Base-by-base conservation (phyloP, 257 asterid genomes). In the Ilex aquifolium region DNA sequence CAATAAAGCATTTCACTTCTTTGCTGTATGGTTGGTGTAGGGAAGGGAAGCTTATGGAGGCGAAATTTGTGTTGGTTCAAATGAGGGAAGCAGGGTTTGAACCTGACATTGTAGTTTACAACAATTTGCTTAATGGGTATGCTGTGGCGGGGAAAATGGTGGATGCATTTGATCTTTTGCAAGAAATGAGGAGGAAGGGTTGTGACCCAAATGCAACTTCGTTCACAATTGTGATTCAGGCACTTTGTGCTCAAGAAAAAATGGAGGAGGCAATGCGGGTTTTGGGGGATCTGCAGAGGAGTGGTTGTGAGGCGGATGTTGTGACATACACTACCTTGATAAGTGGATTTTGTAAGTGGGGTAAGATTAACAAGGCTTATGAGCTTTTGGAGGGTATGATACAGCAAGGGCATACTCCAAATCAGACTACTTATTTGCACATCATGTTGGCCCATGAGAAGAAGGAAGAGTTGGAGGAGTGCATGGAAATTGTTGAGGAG, bases 31-130 rank as follows among this genome's bases (percentile, higher is more conserved):
- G 96, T 65, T 91, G 98, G 98, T 91, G 96, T 62, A 88, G 80
- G 69, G 95, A 86, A 79, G 98, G 96, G 16, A 91, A 88, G 71
- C 70, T 91, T 50, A 68, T 82, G 81, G 96, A 91, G 79, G 98
- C 96, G 0, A 91, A 91, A 79, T 67, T 75, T 11, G 91, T 86
- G 65, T 72, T 91, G 86, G 72, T 84, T 53, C 87, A 82, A 71
- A 88, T 92, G 98, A 85, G 79, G 75, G 95, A 88, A 72, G 97
- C 95, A 2, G 97, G 97, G 17, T 85, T 89, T 68, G 88, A 85
- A 79, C 95, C 97, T 11, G 97, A 91, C 64, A 71, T 85, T 69
- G 98, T 92, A 66, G 95, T 92, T 54, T 92, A 88, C 69, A 89
- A 92, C 71, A 92, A 81, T 72, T 75, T 91, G 76, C 95, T 91